Evolutionary conservation across 371 early-diverging fungal species (phyloP), one percentile per base, ranked within the genome.

Genomic region (Apophysomyces variabilis): DNA sequence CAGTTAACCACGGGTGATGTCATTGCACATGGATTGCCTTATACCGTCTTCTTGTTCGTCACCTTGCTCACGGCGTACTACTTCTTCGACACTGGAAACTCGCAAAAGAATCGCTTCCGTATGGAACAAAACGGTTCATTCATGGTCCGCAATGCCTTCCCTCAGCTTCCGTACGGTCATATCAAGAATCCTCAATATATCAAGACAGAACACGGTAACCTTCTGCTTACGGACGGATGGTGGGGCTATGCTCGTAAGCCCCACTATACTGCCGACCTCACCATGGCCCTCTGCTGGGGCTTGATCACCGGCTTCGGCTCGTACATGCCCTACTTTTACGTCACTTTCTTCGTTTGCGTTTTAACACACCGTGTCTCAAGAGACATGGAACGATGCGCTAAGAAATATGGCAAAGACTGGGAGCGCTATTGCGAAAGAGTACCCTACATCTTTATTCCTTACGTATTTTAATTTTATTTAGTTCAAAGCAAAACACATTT

Each of bases 41-140:
- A 77, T 65, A 84, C 83, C 6, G 61, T 74, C 47, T 71, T 66
- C 38, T 70, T 84, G 46, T 85, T 70, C 67, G 46, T 60, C 26
- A 45, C 72, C 32, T 73, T 85, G 38, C 59, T 84, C 11, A 38
- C 57, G 43, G 82, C 71, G 16, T 87, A 87, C 62, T 85, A 82
- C 64, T 67, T 87, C 39, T 87, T 84, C 61, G 86, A 85, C 61
- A 85, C 86, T 37, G 87, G 91, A 77, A 96, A 96, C 77, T 85
- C 86, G n/a, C 87, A 96, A 81, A 96, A 96, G 86, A 91, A 96
- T 76, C 84, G 84, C n/a, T 96, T 96, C 87, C 82, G 93, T 64
- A 92, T 89, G 75, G 83, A 92, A 69, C 90, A 89, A 41, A 82
- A 84, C 62, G 85, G 85, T 7, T 82, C 85, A 0, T 89, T 76